phyloP scores from a whole-genome alignment of 345 rosid species.

The Linum trigynum region DNA sequence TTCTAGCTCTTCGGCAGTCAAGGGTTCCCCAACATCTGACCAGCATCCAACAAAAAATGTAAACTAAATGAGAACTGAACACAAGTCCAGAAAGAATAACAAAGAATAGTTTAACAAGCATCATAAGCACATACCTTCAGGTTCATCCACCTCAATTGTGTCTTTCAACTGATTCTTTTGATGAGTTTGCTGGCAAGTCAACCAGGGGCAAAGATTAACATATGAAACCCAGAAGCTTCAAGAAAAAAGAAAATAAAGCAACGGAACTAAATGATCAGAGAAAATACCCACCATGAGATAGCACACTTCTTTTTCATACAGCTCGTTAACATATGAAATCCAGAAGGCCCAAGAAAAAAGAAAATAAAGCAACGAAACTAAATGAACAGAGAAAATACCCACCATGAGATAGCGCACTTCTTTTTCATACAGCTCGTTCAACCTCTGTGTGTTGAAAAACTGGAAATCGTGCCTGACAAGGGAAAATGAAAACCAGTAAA shows the following conservation, averaged over 20 bases:
- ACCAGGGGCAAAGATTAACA: background rate
- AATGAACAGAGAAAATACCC: conserved; percentile 21
- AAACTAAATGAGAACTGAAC: background rate
- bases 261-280: conserved; percentile 8
- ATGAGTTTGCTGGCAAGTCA: conserved; percentile 67
- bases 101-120: background rate
- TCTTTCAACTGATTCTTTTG: conserved; percentile 97
- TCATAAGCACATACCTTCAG: conserved; percentile 55
- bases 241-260: conserved; percentile 1
- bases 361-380: conserved; percentile 7
- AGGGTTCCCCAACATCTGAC: conserved; percentile 75
- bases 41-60: conserved; percentile 18
- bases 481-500: conserved; percentile 9
- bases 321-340: conserved; percentile 42
- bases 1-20: conserved; percentile 95
- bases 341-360: background rate
- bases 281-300: conserved; percentile 66
- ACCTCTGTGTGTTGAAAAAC: conserved; percentile 92
- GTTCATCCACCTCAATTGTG: conserved; percentile 89
- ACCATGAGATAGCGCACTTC: conserved; percentile 98
- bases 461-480: conserved; percentile 85
- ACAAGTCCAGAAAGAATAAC: background rate
- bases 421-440: conserved; percentile 90
- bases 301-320: conserved; percentile 99
- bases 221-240: background rate